Evolutionary conservation across 2,329 filamentous ascomycete genomes (phyloP), one percentile per base, ranked within the genome.

Genomic region (Aspergillus intermedius): DNA sequence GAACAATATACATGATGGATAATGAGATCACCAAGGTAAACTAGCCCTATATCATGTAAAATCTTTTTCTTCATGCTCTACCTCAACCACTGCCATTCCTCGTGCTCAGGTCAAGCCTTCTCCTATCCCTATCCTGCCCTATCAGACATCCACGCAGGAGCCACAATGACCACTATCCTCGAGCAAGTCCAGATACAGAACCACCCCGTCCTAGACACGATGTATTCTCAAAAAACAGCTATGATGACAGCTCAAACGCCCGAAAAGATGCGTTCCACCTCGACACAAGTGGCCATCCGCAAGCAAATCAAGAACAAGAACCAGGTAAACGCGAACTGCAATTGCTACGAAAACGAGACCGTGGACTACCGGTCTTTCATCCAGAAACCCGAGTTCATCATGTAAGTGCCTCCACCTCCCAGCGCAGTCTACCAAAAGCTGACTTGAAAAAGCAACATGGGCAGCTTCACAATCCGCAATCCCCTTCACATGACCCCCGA

Each of bases 1-100:
- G 15, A 40, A 15, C 12, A 35, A 48, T n/a, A 28, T 48, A 25
- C 35, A 48, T 48, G 46, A 48, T 48, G 46, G 22, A 13, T 12
- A 17, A 48, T 48, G 46, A 48, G 22, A 43, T 48, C 46, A 48
- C 40, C 25, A 39, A 19, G 13, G 13, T 10, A 9, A 25, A 37
- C 23, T 9, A 25, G n/a, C 19, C 42, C 17, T 30, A 42, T 22
- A 15, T 32, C 13, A 3, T 22, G 12, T n/a, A 17, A n/a, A n/a
- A 37, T 13, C 17, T 30, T 46, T 46, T 34, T 23, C 44, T 32
- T 37, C 44, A n/a, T 28, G 25, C 9, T 28, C 7, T 28, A 10
- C 25, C 21, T 22, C 21, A 22, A 22, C 4, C 21, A 22, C 21
- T 22, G 21, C 21, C 21, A 22, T 22, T 22, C 21, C 21, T 22